Evolutionary conservation across 805 yeast genomes (phyloP).

Genomic region (Kregervanrija pseudodelftensis): DNA sequence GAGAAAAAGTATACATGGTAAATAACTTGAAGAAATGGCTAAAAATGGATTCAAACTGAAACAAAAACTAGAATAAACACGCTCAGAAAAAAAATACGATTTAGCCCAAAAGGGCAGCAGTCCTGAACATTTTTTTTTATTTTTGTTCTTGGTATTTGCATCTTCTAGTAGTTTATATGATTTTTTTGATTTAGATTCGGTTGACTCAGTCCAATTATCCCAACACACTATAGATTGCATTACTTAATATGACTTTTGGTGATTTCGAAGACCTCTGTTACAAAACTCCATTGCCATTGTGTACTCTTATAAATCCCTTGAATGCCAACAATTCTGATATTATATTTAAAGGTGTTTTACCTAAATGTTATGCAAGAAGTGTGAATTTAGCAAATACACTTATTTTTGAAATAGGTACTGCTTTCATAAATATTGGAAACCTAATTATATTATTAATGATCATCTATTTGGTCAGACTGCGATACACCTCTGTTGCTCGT

Average conservation of each 20-base stretch:
- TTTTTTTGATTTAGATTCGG: too few relatives aligned
- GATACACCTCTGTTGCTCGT: slow-evolving; percentile 93
- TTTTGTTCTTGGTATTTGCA: too few relatives aligned
- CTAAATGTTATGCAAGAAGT: slow-evolving; percentile 78
- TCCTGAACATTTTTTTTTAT: too few relatives aligned
- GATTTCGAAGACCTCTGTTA: slow-evolving; percentile 56
- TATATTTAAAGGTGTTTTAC: slow-evolving; percentile 54
- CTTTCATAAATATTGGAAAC: slow-evolving; percentile 76
- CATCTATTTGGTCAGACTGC: slow-evolving; percentile 67
- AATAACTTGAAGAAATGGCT: too few relatives aligned
- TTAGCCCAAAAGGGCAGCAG: too few relatives aligned
- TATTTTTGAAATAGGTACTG: slow-evolving; percentile 83
- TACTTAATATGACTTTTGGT: slow-evolving; percentile 52
- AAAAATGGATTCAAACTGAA: too few relatives aligned
- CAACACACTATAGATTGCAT: too few relatives aligned
- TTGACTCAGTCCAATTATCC: too few relatives aligned
- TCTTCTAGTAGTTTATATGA: too few relatives aligned
- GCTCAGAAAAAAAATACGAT: too few relatives aligned
- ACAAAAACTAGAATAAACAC: too few relatives aligned
- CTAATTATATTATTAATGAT: slow-evolving; percentile 60
- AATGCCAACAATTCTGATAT: slow-evolving; percentile 20
- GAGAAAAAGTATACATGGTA: too few relatives aligned
- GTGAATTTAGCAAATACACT: slow-evolving; percentile 86
- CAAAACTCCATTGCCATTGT: slow-evolving; percentile 68
- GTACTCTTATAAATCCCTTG: slow-evolving; percentile 60